phyloP scores from a whole-genome alignment of 768 basidiomycete genomes.

The Termitomyces eurrhizus region DNA sequence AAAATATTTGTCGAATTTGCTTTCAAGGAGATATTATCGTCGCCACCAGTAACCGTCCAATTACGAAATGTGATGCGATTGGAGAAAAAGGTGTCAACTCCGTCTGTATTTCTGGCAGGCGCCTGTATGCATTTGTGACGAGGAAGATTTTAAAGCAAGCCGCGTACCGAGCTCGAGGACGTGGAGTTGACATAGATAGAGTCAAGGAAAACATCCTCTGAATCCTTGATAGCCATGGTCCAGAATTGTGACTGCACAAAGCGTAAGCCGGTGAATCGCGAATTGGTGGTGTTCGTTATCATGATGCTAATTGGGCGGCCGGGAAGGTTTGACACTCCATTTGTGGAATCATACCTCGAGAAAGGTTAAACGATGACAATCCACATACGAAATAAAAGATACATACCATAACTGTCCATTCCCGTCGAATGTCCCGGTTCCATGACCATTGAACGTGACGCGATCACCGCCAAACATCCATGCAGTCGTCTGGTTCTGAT shows the following conservation, averaged over 20 bases:
- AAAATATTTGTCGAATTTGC: constrained; percentile 38
- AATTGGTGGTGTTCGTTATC: constrained; percentile 32
- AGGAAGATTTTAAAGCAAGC: neutral
- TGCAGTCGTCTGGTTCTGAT: constrained; percentile 32
- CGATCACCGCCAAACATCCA: constrained; percentile 33
- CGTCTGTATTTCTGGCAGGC: constrained; percentile 32
- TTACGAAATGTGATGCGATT: constrained; percentile 34
- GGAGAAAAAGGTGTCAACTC: constrained; percentile 32
- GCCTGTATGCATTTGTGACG: constrained; percentile 14
- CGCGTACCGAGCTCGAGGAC: constrained; percentile 25
- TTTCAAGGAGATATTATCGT: constrained; percentile 36
- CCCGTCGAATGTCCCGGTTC: constrained; percentile 34
- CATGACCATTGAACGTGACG: constrained; percentile 26
- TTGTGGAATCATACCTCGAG: constrained; percentile 31
- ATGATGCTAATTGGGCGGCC: constrained; percentile 34
- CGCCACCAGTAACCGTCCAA: constrained; percentile 34
- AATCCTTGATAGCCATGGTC: constrained; percentile 33
- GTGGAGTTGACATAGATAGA: constrained; percentile 38
- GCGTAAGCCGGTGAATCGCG: constrained; percentile 29
- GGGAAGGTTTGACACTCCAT: constrained; percentile 33
- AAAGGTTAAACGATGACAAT: neutral
- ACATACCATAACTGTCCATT: constrained; percentile 37
- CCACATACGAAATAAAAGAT: neutral
- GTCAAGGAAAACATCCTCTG: constrained; percentile 31
- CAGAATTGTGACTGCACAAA: constrained; percentile 40